Base-by-base conservation (phyloP, 352 stramenopile species). In the Pythium aristosporum region DNA sequence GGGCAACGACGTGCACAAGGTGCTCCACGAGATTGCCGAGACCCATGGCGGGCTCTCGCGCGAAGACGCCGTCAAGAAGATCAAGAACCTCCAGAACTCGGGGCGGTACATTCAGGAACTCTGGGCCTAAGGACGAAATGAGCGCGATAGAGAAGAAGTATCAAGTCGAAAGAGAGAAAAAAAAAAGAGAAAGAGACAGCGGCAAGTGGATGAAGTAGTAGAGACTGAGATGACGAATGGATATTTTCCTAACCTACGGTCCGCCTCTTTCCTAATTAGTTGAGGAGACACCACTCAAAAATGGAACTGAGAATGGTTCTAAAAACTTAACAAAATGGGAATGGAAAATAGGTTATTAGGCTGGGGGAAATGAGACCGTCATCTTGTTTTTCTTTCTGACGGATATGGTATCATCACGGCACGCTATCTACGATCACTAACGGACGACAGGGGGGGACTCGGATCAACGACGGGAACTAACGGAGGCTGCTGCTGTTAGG, bases 51-150 rank as follows among this genome's bases (percentile, higher is more conserved):
- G 79, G 4, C 66, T 89, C 64, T 77, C 75, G 37, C 23, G 47
- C 21, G 75, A 76, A 0, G 73, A 91, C 37, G 96, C 92, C 2
- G 73, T 86, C 18, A 68, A 70, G 12, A 97, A 87, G 64, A 74
- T 99, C 41, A 93, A 98, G 63, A 76, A 89, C 34, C 69, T 99
- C 39, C 85, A 97, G 52, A 78, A 89, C 34, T 69, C 80, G 49
- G 81, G 94, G 53, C 86, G 94, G 46, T 98, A 98, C 75, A 85
- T 99, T 18, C 96, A 99, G 76, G 96, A 99, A 75, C 78, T 99
- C 36, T 99, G 96, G 96, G 84, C 80, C 57, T 92, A 71, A 71
- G 50, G 15, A 41, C 25, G 20, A 47, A 36, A 25, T 34, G 32
- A 39, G 11, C n/a, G 42, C 10, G 43, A 62, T 23, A 32, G 13